These are phyloP conservation scores for Ramalina intermedia DNA, from an alignment of 495 filamentous ascomycete species.

Conservation along the genomic window DNA sequence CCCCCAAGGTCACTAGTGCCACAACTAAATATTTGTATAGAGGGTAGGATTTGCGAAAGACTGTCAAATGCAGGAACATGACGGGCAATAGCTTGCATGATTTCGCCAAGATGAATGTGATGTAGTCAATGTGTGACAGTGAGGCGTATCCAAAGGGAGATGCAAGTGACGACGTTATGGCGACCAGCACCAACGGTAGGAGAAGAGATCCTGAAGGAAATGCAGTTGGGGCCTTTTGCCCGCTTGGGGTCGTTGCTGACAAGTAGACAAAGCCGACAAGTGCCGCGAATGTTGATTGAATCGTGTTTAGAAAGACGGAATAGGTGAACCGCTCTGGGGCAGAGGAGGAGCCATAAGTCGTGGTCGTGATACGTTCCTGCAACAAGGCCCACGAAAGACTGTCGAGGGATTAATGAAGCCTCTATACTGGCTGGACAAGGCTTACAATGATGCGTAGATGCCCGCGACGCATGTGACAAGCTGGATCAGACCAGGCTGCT, in stretches of 20 bases:
- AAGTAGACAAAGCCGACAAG: conserved; percentile 73
- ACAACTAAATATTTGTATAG: conserved; percentile 96
- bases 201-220: conserved; percentile 65
- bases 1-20: conserved; percentile 72
- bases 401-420: neutral
- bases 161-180: conserved; percentile 73
- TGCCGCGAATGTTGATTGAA: conserved; percentile 84
- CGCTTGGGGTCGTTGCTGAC: conserved; percentile 43
- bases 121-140: conserved; percentile 91
- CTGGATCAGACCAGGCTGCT: conserved; percentile 45
- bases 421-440: conserved; percentile 2
- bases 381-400: conserved; percentile 92
- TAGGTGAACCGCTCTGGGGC: conserved; percentile 62
- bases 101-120: conserved; percentile 96
- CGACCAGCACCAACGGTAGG: conserved; percentile 68
- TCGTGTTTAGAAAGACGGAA: conserved; percentile 86
- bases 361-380: conserved; percentile 95
- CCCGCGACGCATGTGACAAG: conserved; percentile 78
- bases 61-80: conserved; percentile 86
- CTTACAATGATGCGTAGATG: conserved; percentile 93
- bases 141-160: conserved; percentile 91
- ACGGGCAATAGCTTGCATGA: conserved; percentile 94
- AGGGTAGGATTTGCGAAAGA: conserved; percentile 83
- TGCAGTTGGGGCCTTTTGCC: conserved; percentile 42
- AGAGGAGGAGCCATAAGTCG: conserved; percentile 51